phyloP scores from a whole-genome alignment of 495 filamentous ascomycete genomes.

The Xylaria sp. region DNA sequence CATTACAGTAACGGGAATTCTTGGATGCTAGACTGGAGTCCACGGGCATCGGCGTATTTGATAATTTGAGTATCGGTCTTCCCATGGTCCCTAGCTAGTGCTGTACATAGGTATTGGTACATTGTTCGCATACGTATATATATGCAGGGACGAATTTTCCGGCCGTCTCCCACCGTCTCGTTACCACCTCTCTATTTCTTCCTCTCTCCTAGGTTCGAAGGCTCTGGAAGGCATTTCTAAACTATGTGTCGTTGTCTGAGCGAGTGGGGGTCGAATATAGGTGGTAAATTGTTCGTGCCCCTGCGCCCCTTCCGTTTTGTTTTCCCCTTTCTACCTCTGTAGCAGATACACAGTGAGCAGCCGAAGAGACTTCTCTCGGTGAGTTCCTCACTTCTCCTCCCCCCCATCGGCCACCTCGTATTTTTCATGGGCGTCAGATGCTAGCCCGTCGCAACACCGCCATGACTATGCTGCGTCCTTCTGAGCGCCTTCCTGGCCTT shows the following conservation, averaged over 20 bases:
- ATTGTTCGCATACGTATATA: conserved; percentile 37
- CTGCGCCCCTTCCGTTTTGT: not conserved
- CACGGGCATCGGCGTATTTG: conserved; percentile 28
- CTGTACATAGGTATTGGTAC: conserved; percentile 39
- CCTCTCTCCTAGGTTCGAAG: not conserved
- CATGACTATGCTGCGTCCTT: not conserved
- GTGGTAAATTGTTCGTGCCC: not conserved
- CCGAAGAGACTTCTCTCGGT: not conserved
- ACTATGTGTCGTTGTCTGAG: not conserved
- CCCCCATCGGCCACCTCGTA: not conserved
- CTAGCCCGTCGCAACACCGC: not conserved
- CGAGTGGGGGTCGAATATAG: conserved; percentile 1
- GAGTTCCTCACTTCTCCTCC: not conserved
- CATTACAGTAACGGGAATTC: not conserved
- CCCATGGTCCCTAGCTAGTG: conserved; percentile 10
- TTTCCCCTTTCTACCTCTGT: not conserved
- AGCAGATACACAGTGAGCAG: not conserved
- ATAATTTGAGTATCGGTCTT: conserved; percentile 22
- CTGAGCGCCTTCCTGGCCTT: conserved; percentile 29
- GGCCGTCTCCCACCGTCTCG: not conserved
- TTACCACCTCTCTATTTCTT: not conserved
- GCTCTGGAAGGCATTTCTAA: not conserved
- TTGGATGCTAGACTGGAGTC: not conserved
- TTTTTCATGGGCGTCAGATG: too few relatives aligned
- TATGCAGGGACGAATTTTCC: conserved; percentile 25